Evolutionary conservation across 352 stramenopile genomes (phyloP).

Genomic region (Phytopythium chamaehyphon): DNA sequence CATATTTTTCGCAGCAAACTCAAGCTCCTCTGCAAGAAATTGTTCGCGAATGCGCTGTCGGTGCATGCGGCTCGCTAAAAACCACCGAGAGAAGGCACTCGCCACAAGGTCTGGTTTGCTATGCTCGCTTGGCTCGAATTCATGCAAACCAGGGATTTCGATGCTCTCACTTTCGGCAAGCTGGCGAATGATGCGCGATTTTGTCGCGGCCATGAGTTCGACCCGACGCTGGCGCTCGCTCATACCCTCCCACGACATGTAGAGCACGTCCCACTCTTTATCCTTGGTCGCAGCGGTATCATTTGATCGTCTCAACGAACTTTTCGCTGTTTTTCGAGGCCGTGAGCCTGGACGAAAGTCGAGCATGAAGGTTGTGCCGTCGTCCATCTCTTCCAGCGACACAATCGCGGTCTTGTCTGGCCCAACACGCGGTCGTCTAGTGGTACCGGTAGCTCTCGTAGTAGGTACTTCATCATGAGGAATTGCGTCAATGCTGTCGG

Average conservation of each 20-base stretch:
- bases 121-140: constrained; percentile 40
- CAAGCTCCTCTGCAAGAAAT: constrained; percentile 57
- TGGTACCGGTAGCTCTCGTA: not conserved
- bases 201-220: constrained; percentile 54
- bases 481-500: constrained; percentile 2
- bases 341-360: constrained; percentile 29
- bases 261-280: constrained; percentile 12
- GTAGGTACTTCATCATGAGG: not conserved
- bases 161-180: constrained; percentile 33
- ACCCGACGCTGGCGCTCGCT: constrained; percentile 30
- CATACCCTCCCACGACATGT: constrained; percentile 41
- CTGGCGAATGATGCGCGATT: constrained; percentile 40
- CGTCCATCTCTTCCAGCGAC: constrained; percentile 40
- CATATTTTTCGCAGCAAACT: constrained; percentile 42
- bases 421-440: not conserved
- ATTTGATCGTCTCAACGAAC: not conserved
- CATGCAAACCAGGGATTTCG: constrained; percentile 28
- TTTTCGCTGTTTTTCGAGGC: constrained; percentile 3
- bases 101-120: constrained; percentile 37
- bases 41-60: constrained; percentile 43
- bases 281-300: not conserved
- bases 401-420: constrained; percentile 31
- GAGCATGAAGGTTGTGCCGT: constrained; percentile 40
- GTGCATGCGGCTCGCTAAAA: constrained; percentile 30
- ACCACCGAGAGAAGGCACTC: constrained; percentile 60